A percentile compares a stretch with the other conserved stretches of the same genome.
Evolutionary conservation across 257 asterid genomes (phyloP).

Genomic region (Plantago ovata): DNA sequence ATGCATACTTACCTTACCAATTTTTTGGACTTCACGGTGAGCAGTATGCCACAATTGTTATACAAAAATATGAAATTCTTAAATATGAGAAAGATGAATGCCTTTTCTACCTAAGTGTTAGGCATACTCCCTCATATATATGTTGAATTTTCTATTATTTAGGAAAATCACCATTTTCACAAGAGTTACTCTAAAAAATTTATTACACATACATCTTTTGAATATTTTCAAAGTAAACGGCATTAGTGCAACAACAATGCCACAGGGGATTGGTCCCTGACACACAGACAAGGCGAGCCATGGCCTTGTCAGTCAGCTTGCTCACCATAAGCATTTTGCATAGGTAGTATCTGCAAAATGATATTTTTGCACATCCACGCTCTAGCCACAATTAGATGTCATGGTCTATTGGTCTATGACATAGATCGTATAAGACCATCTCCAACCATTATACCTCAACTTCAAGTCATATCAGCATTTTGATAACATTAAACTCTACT

Average conservation of each 20-base stretch:
- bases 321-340: conserved; percentile 19
- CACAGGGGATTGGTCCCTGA: conserved; percentile 1
- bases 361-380: conserved; percentile 18
- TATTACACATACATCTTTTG: conserved; percentile 22
- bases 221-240: conserved; percentile 25
- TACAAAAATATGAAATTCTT: too few relatives aligned
- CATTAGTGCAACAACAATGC: conserved; percentile 15
- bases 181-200: too few relatives aligned
- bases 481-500: too few relatives aligned
- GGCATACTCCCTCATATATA: too few relatives aligned
- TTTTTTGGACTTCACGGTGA: conserved; percentile 15
- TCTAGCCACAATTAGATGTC: conserved; percentile 49
- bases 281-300: conserved; percentile 30
- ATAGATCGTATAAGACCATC: too few relatives aligned
- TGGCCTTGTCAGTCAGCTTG: conserved; percentile 37
- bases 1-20: conserved; percentile 23
- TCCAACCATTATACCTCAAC: too few relatives aligned
- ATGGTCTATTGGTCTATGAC: too few relatives aligned
- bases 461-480: too few relatives aligned
- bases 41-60: conserved; percentile 7
- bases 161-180: too few relatives aligned
- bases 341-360: conserved; percentile 18
- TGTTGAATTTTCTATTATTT: too few relatives aligned
- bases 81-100: too few relatives aligned
- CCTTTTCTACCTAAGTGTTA: too few relatives aligned